Evolutionary conservation across 441 rosid genomes (phyloP), one percentile per base, ranked within the genome.

Genomic region (Iberis amara): DNA sequence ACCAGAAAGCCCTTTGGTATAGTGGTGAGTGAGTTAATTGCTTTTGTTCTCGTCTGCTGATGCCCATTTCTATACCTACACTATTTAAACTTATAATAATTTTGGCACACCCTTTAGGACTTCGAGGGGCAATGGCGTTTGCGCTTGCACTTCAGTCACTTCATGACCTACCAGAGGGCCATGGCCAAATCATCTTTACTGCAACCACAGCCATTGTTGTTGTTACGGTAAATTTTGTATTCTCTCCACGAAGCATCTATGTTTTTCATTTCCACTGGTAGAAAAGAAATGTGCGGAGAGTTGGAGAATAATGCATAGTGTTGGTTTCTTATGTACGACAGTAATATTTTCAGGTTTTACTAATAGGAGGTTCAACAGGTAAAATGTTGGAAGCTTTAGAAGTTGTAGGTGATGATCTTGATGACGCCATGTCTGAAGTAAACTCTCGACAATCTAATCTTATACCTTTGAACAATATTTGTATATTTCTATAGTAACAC

Each of bases 111-210:
- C 47, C 11, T 23, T n/a, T 71, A 90, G 97, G 97, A 35, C 96
- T 90, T 72, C 76, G 96, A 70, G 97, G 97, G 50, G 97, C 97
- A 27, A 90, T 90, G 97, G 97, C 96, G 21, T 90, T 90, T 81
- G 97, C 97, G 26, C 94, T 90, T 73, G 97, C 97, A 53, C 77
- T 90, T 80, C 96, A 90, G 62, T 85, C 98, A 11, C 70, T 90
- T 66, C 98, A 90, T 72, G 96, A 90, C 67, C 92, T 90, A 59
- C 92, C 94, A 12, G 92, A 85, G 61, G 98, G 98, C 47, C 98
- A 87, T 56, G 98, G 98, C 44, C 96, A 90, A 69, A 90, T 89
- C 49, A 90, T 90, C 72, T 90, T 90, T 69, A 85, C 96, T 40
- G 86, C 96, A 44, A 90, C 96, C 36, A 90, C 98, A 33, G 87